Conservation (phyloP, 345 rosid genomes). For the Citrus glauca region DNA sequence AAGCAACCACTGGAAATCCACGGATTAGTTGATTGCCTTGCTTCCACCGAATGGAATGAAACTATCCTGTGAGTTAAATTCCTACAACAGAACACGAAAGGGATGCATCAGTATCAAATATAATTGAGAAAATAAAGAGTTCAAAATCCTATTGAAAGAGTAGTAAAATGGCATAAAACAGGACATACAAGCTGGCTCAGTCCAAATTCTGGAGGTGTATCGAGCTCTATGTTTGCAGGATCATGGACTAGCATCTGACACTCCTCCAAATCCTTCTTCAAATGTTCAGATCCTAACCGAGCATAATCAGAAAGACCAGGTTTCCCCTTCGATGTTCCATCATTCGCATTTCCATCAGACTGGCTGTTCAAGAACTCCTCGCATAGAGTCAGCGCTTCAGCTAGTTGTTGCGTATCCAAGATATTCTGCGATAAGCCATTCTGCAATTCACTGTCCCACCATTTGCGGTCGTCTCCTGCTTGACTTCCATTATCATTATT, state of each 20-base stretch:
- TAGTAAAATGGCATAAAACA: neutral
- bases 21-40: conserved; percentile 33
- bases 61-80: conserved; percentile 95
- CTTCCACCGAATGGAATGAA: conserved; percentile 71
- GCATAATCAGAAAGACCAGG: conserved; percentile 75
- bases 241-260: conserved; percentile 72
- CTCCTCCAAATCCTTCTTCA: conserved; percentile 85
- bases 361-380: conserved; percentile 79
- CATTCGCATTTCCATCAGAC: conserved; percentile 49
- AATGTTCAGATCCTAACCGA: conserved; percentile 59
- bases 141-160: neutral
- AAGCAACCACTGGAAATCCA: neutral
- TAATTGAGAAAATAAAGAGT: neutral
- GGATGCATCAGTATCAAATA: neutral
- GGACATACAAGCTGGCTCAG: conserved; percentile 86
- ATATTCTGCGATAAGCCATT: conserved; percentile 55
- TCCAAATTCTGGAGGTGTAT: conserved; percentile 91
- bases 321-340: conserved; percentile 28
- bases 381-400: conserved; percentile 81
- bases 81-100: conserved; percentile 36
- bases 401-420: conserved; percentile 87
- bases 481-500: conserved; percentile 35
- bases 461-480: conserved; percentile 56
- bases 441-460: conserved; percentile 86
- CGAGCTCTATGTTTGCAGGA: conserved; percentile 75